Conservation (phyloP, 2,329 filamentous ascomycete genomes). For the Rutstroemia sp. region DNA sequence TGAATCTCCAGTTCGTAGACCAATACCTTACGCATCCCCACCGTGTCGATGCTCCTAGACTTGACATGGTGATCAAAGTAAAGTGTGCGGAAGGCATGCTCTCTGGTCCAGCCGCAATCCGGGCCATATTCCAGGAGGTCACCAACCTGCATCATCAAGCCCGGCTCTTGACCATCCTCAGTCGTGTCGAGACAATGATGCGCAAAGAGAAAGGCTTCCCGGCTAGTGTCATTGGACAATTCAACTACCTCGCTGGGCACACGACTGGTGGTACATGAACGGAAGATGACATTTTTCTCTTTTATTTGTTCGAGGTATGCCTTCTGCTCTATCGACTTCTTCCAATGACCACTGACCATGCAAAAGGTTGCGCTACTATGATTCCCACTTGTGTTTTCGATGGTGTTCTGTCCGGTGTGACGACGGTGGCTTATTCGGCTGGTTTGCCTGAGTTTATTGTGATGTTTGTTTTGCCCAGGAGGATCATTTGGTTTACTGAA, state of each 20-base stretch:
- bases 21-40: neutral
- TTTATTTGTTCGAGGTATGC: too few relatives aligned
- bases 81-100: neutral
- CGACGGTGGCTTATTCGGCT: neutral
- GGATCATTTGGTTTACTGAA: neutral
- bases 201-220: neutral
- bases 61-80: neutral
- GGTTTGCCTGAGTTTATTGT: neutral
- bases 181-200: neutral
- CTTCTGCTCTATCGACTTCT: too few relatives aligned
- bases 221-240: neutral
- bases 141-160: neutral
- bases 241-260: neutral
- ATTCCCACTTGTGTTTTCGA: too few relatives aligned
- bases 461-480: neutral
- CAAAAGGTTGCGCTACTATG: too few relatives aligned
- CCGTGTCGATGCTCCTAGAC: neutral
- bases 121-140: neutral
- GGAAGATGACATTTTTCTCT: neutral
- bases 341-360: too few relatives aligned
- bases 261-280: neutral
- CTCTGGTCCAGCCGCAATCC: neutral
- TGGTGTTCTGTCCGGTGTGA: too few relatives aligned
- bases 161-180: neutral
- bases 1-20: neutral